These are phyloP conservation scores for Crassisporium funariophilum DNA, from an alignment of 768 basidiomycete genomes.

Conservation along the genomic window DNA sequence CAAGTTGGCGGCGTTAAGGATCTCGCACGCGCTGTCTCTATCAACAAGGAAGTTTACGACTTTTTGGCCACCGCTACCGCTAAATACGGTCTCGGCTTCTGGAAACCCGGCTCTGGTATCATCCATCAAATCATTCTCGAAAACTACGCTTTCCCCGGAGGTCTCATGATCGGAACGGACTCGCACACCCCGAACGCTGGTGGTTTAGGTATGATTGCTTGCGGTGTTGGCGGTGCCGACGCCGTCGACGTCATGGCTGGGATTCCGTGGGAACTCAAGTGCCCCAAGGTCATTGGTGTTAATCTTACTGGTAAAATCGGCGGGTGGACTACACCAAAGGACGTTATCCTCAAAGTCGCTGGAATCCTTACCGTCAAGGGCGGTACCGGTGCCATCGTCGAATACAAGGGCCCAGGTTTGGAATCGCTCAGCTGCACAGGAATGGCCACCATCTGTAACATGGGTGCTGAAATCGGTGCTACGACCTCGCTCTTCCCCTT, in stretches of 20 bases:
- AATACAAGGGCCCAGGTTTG: conserved; percentile 94
- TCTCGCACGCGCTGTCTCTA: conserved; percentile 86
- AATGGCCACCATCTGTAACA: conserved; percentile 99
- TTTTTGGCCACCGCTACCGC: conserved; percentile 97
- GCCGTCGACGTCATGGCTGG: conserved; percentile 99
- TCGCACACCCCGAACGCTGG: conserved; percentile 99
- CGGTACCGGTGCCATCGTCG: conserved; percentile 97
- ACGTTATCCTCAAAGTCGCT: conserved; percentile 98
- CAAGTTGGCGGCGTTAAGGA: conserved; percentile 94
- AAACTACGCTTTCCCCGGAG: conserved; percentile 99
- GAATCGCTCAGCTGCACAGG: conserved; percentile 97
- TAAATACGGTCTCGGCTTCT: conserved; percentile 99
- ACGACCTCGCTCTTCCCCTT: conserved; percentile 99
- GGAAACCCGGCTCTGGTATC: conserved; percentile 99
- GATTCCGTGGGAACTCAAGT: conserved; percentile 99
- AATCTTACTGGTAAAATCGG: conserved; percentile 92
- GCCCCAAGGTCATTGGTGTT: conserved; percentile 98
- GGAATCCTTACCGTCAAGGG: conserved; percentile 99
- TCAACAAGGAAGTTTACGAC: conserved; percentile 99
- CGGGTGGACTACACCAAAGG: conserved; percentile 99
- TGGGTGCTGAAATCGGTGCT: conserved; percentile 99
- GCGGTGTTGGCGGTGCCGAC: conserved; percentile 99
- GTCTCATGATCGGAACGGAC: conserved; percentile 99
- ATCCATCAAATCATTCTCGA: conserved; percentile 99
- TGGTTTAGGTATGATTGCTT: conserved; percentile 98